Evolutionary conservation across 495 filamentous ascomycete genomes (phyloP), one percentile per base, ranked within the genome.

Genomic region (Tuber melanosporum): DNA sequence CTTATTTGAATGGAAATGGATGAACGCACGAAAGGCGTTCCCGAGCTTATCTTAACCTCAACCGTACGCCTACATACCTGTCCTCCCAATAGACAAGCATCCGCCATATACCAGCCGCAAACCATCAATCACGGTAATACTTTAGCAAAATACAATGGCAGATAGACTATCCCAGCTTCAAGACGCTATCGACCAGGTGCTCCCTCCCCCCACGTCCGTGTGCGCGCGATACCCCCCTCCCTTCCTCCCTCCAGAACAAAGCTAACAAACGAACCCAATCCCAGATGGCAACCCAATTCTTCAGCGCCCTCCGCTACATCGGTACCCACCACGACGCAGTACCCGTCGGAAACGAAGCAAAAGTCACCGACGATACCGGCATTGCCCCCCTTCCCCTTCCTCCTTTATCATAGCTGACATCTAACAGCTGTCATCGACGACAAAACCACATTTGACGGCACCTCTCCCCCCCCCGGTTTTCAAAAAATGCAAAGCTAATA

Each of bases 121-220:
- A n/a, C 10, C 45, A 44, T 45, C 78, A 43, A 10, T 49, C 52
- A 81, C n/a, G n/a, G 52, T 1, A 15, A 32, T 19, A 66, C 57
- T 4, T 7, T 66, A 36, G 14, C 57, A 66, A 66, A 36, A 66
- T 8, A 86, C 71, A 74, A 98, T 97, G 95, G 92, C 92, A 0
- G 95, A 99, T 85, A 89, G 91, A 69, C 89, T 99, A 57, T 97
- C 95, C 6, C 94, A 98, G 84, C 88, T 99, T 62, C 95, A 99
- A 87, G 94, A 97, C 84, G 92, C 93, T 83, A 91, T 97, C 75
- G 95, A 98, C 84, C 91, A 97, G 87, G 93, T 95, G 86, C 57
- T 20, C 49, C 22, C 22, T 10, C 17, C 8, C 43, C 71, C 36
- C n/a, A 26, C 26, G 32, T 62, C n/a, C 52, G 10, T 32, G n/a